Conservation (phyloP, 2,329 filamentous ascomycete genomes). For the Paecilomyces niveus region DNA sequence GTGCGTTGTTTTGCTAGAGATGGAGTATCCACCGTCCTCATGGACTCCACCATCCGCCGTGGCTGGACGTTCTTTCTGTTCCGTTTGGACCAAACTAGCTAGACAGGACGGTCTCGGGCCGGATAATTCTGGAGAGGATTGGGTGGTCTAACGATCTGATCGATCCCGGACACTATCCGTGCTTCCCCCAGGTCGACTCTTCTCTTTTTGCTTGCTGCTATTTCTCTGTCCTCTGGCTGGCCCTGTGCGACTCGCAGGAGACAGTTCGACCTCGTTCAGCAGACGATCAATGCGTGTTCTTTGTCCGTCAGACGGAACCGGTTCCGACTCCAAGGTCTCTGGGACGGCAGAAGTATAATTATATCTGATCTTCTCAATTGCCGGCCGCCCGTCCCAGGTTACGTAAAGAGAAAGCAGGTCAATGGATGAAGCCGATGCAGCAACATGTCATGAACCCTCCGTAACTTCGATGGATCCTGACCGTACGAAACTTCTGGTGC, state of each 20-base stretch:
- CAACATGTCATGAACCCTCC: slow-evolving; percentile 1
- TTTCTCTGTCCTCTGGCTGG: background rate
- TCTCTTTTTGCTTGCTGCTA: background rate
- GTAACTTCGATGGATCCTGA: slow-evolving; percentile 1
- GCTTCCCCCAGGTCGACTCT: background rate
- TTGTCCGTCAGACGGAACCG: no score
- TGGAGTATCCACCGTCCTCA: background rate
- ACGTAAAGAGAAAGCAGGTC: slow-evolving; percentile 32
- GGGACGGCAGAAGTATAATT: background rate
- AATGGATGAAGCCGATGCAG: slow-evolving; percentile 3
- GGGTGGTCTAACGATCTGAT: background rate
- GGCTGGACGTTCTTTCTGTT: background rate
- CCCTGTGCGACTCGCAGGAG: background rate
- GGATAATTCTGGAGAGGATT: background rate
- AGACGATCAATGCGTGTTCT: no score
- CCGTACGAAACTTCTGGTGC: slow-evolving; percentile 9
- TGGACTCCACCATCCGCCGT: background rate
- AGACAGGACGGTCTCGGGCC: background rate
- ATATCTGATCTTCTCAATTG: background rate
- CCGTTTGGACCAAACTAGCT: background rate
- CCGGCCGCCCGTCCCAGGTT: slow-evolving; percentile 24
- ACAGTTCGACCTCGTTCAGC: background rate
- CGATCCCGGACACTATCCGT: background rate
- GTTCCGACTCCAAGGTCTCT: background rate
- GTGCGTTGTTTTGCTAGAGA: background rate